These are phyloP conservation scores for Phytophthora sansomeana DNA, from an alignment of 352 stramenopile genomes.

Conservation along the genomic window DNA sequence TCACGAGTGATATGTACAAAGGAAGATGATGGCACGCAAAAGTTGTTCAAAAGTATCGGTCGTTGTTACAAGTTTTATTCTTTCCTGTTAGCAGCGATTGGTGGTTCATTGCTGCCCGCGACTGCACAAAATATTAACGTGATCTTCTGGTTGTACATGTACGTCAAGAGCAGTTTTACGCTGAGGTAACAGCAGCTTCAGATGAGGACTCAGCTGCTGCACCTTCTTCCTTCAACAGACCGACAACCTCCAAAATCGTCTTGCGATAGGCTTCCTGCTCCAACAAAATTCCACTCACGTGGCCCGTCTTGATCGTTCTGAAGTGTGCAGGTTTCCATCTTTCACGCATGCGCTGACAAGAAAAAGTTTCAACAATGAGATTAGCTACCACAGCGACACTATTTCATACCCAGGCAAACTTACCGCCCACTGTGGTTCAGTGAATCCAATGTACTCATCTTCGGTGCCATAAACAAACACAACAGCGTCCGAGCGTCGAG, in stretches of 20 bases:
- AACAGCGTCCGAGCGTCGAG: conserved; percentile 69
- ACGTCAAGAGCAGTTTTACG: background rate
- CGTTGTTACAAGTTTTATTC: conserved; percentile 3
- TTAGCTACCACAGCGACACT: background rate
- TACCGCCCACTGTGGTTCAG: conserved; percentile 68
- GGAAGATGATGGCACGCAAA: background rate
- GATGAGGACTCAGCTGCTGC: conserved; percentile 20
- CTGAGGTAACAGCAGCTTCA: conserved; percentile 6
- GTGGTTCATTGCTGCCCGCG: conserved; percentile 11
- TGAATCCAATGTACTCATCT: conserved; percentile 79
- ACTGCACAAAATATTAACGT: conserved; percentile 9
- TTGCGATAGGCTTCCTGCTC: conserved; percentile 72
- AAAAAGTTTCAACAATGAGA: background rate
- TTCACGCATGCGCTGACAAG: conserved; percentile 51
- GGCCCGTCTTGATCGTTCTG: conserved; percentile 70
- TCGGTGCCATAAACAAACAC: conserved; percentile 82
- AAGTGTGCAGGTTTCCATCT: conserved; percentile 71
- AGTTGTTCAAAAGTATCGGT: background rate
- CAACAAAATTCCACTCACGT: conserved; percentile 84
- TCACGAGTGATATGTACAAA: conserved; percentile 60
- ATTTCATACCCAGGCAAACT: background rate
- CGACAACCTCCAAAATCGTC: conserved; percentile 75
- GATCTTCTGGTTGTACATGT: background rate
- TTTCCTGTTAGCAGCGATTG: conserved; percentile 4
- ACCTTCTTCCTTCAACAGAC: conserved; percentile 34